Base-by-base conservation (phyloP, 2,329 filamentous ascomycete species). In the Phyllosticta ampelicida region DNA sequence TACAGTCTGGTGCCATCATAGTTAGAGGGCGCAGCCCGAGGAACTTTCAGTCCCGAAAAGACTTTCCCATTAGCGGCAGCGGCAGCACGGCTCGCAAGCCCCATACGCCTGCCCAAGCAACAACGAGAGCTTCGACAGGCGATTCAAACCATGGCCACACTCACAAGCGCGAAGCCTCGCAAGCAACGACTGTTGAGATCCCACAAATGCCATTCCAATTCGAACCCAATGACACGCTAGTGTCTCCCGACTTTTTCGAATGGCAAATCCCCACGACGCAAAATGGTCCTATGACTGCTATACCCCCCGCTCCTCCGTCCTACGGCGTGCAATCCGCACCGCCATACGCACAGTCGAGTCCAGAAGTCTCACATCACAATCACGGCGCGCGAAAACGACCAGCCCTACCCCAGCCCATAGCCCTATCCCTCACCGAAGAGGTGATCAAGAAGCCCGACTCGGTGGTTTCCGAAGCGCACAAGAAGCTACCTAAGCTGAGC, bases 21-120 rank as follows among this genome's bases (percentile, higher is more conserved):
- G 92, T 97, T 28, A 86, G 92, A 61, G 92, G 92, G 36, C 83
- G 92, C 65, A 96, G 91, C 71, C 92, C 92, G 3, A 82, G 92
- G 44, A 97, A 97, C 72, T 97, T 97, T 71, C 90, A 95, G 71
- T 87, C 90, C 9, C 82, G 92, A 55, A 96, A 96, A 71, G 92
- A 97, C 71, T 87, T 96, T 61, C 90, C 92, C 2, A 80, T 97
- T 52, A 81, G 90, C 56, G 89, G 88, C 16, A 89, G 87, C 63
- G 86, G 86, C 20, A 85, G 86, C 23, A 88, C 88, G 26, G 80
- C 86, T n/a, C 84, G 90, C 48, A 91, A 94, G 62, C 62, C 69
- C 48, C 68, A 72, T 55, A 28, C 68, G 21, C 66, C 70, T 9
- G 63, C 68, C 23, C 71, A 72, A 55, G 66, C 70, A 13, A 69